Evolutionary conservation across 2,329 filamentous ascomycete genomes (phyloP).

Genomic region (Hawksworthiomyces lignivorus): DNA sequence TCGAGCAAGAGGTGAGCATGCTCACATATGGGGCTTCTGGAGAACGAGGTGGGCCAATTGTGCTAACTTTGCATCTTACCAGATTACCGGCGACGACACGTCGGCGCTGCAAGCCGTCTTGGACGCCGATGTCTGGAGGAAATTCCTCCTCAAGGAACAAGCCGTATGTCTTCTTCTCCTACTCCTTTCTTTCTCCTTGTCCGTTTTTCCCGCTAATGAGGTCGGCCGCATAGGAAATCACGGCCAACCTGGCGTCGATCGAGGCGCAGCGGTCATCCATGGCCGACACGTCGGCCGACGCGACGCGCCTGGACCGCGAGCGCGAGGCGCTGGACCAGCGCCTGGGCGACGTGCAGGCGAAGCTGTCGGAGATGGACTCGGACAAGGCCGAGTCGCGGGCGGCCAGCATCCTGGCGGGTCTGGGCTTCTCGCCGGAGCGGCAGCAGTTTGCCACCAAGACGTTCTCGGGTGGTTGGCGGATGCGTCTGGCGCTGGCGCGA

Average conservation of each 20-base stretch:
- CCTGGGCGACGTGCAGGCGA: slow-evolving; percentile 81
- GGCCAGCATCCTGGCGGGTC: slow-evolving; percentile 90
- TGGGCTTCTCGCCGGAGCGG: slow-evolving; percentile 89
- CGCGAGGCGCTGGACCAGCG: slow-evolving; percentile 86
- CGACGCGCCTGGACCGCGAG: slow-evolving; percentile 74
- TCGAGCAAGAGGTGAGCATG: slow-evolving; percentile 76
- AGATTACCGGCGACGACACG: slow-evolving; percentile 90
- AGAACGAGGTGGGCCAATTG: slow-evolving; percentile 6
- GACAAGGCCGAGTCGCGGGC: slow-evolving; percentile 95
- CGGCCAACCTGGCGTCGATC: slow-evolving; percentile 63
- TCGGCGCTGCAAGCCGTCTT: slow-evolving; percentile 89
- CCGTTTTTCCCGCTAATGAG: slow-evolving; percentile 9
- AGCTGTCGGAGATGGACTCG: slow-evolving; percentile 96
- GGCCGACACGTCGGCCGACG: slow-evolving; percentile 89
- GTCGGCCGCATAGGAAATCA: slow-evolving; percentile 54
- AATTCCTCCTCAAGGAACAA: slow-evolving; percentile 86
- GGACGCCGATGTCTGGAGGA: slow-evolving; percentile 97
- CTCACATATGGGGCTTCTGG: background rate
- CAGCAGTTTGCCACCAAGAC: slow-evolving; percentile 93
- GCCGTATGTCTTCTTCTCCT: slow-evolving; percentile 44
- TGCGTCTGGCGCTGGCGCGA: slow-evolving; percentile 90
- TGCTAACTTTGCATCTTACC: background rate
- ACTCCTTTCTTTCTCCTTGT: background rate
- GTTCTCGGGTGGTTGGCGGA: slow-evolving; percentile 99
- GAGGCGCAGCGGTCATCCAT: slow-evolving; percentile 70